Percentiles rank a stretch among this genome's conserved stretches.
Evolutionary conservation across 164 flowering plant genomes (phyloP).

Genomic region (Umbellularia californica): DNA sequence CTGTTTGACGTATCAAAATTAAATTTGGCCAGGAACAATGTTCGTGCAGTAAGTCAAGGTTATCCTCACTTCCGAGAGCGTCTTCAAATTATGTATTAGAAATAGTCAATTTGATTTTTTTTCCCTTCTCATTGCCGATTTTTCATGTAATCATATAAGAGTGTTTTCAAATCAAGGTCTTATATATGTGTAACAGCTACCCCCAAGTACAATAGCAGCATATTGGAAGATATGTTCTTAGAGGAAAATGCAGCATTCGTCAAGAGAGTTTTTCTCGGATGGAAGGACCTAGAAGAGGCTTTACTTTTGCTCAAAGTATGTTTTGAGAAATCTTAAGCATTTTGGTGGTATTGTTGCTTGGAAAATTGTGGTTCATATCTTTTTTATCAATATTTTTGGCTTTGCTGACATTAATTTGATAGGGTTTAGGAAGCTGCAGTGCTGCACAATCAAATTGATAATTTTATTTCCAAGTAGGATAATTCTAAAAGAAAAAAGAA

Average conservation of each 20-base stretch:
- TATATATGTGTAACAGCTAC: slow-evolving; percentile 38
- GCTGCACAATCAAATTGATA: background rate
- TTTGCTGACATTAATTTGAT: background rate
- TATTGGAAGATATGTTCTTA: slow-evolving; percentile 85
- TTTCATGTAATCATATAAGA: background rate
- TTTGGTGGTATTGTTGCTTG: background rate
- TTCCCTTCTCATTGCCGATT: background rate
- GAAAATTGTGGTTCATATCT: background rate
- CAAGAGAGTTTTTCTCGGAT: slow-evolving; percentile 41
- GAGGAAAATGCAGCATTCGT: slow-evolving; percentile 60
- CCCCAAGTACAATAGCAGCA: slow-evolving; percentile 72
- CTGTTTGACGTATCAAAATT: slow-evolving; percentile 55
- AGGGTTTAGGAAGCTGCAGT: background rate
- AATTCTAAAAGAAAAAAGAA: too few species aligned
- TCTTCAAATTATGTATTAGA: too few species aligned
- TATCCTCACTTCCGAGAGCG: background rate
- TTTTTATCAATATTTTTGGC: background rate
- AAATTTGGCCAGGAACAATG: slow-evolving; percentile 54
- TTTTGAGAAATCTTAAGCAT: slow-evolving; percentile 1
- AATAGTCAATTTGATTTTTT: background rate
- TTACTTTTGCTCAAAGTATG: slow-evolving; percentile 71
- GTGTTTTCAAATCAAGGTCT: background rate
- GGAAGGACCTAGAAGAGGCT: slow-evolving; percentile 76
- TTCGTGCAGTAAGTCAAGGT: slow-evolving; percentile 62
- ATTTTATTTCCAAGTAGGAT: background rate